Percentiles rank a stretch among this genome's conserved stretches.
Conservation (phyloP, 169 alveolate genomes). For the Perkinsus chesapeaki region DNA sequence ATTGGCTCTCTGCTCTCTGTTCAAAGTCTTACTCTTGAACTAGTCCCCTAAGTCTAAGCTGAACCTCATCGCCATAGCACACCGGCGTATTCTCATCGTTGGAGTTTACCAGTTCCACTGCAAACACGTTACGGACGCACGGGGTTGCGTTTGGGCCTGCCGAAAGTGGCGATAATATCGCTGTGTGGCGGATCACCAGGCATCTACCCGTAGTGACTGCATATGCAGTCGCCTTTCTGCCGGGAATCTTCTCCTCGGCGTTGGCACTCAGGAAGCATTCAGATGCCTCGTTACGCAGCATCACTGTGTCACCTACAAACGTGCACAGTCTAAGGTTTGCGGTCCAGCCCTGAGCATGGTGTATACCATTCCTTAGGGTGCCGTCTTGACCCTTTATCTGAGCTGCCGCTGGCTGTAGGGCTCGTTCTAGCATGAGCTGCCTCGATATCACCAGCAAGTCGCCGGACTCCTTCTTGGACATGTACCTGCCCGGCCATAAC, state of each 20-base stretch:
- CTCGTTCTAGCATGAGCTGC: conserved; percentile 7
- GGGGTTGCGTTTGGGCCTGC: neutral
- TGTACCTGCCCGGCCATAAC: neutral
- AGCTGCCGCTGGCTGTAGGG: neutral
- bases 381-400: neutral
- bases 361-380: neutral
- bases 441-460: neutral
- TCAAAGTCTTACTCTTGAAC: neutral
- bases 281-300: neutral
- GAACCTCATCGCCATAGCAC: neutral
- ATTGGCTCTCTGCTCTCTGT: neutral
- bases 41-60: neutral
- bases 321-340: no score
- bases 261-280: neutral
- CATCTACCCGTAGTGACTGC: neutral
- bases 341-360: neutral
- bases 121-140: neutral
- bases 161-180: neutral
- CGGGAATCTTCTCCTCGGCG: neutral
- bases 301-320: neutral
- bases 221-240: neutral
- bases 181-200: neutral
- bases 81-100: neutral
- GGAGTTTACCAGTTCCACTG: neutral
- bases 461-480: conserved; percentile 7